These are phyloP conservation scores for Tuber melanosporum DNA, from an alignment of 495 filamentous ascomycete genomes.

Conservation along the genomic window DNA sequence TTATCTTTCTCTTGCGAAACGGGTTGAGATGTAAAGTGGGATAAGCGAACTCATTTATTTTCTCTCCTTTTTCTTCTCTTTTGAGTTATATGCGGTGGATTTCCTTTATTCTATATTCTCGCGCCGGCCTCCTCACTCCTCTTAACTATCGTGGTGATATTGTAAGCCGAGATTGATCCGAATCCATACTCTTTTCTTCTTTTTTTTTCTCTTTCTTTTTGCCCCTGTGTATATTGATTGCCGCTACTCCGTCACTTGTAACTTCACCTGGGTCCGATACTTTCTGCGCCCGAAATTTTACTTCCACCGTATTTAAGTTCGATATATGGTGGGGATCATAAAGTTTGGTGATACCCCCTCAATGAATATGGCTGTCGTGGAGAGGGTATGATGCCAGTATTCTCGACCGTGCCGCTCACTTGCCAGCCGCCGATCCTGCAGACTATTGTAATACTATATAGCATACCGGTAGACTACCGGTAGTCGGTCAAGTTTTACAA, in stretches of 20 bases:
- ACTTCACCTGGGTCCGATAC: neutral
- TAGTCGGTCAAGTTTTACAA: neutral
- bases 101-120: neutral
- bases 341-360: neutral
- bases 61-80: slow-evolving; percentile 4
- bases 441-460: too few species aligned
- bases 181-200: slow-evolving; percentile 8
- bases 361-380: neutral
- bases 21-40: slow-evolving; percentile 11
- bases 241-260: neutral
- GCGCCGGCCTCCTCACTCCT: neutral
- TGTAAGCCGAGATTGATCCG: neutral
- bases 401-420: too few species aligned
- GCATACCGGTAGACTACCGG: neutral
- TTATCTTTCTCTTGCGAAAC: neutral
- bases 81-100: neutral
- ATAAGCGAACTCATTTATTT: slow-evolving; percentile 13
- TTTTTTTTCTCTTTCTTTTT: neutral
- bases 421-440: neutral
- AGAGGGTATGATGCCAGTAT: neutral
- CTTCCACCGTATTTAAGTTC: neutral
- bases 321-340: neutral
- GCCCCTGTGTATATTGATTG: neutral
- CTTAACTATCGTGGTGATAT: neutral
- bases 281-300: neutral